Conservation (phyloP, 768 basidiomycete species). For the Trametes meyenii region DNA sequence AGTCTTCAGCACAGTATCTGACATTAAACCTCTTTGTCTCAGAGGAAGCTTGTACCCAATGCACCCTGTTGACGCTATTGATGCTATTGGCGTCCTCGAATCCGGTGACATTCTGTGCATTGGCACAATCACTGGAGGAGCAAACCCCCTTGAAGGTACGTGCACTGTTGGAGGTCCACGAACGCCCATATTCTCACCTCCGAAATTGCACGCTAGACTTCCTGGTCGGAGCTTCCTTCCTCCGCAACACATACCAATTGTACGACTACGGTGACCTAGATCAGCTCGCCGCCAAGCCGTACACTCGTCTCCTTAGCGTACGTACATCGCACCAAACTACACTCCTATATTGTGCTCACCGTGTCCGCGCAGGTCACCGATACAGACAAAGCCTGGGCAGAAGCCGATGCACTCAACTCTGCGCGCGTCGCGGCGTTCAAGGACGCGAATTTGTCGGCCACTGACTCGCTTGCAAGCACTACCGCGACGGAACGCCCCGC, state of each 20-base stretch:
- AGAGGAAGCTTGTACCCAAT: constrained; percentile 16
- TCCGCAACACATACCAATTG: constrained; percentile 27
- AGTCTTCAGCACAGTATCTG: background rate
- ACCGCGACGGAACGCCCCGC: no score
- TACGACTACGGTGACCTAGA: constrained; percentile 22
- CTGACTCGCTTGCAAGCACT: no score
- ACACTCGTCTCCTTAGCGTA: background rate
- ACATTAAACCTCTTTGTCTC: background rate
- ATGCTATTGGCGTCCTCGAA: background rate
- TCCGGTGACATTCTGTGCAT: constrained; percentile 5
- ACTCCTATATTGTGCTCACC: background rate
- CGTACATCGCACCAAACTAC: background rate
- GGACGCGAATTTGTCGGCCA: no score
- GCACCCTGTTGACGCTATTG: constrained; percentile 18
- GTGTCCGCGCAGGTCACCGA: background rate
- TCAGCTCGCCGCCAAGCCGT: background rate
- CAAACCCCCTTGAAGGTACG: background rate
- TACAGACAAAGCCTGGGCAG: constrained; percentile 5
- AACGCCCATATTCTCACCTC: background rate
- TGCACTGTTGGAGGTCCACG: background rate
- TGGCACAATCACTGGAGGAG: background rate
- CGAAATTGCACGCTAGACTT: constrained; percentile 8
- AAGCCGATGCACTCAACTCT: constrained; percentile 1
- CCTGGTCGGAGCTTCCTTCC: constrained; percentile 24
- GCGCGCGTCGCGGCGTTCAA: background rate